Percentiles rank a stretch among this genome's conserved stretches.
Conservation (phyloP, 148 eudicot species). For the Rhododendron williamsianum region DNA sequence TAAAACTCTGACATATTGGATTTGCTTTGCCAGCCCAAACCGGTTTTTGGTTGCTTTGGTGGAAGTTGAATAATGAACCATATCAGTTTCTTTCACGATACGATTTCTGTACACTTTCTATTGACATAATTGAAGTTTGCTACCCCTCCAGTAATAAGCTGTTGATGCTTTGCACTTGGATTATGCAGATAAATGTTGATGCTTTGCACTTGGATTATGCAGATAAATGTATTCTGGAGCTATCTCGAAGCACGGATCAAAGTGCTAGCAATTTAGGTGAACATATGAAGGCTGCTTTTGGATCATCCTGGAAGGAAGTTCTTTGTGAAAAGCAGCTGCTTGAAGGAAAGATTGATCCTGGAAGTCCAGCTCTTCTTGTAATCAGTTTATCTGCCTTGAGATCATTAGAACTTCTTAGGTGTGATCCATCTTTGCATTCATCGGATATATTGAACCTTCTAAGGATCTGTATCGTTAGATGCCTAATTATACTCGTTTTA, state of each 20-base stretch:
- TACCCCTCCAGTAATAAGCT: background rate
- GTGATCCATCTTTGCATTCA: constrained; percentile 11
- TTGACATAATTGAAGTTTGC: background rate
- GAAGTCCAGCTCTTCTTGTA: constrained; percentile 73
- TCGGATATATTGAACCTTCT: background rate
- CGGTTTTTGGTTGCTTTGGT: background rate
- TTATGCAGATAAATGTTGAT: background rate
- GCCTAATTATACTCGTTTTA: background rate
- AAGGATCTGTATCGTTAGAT: background rate
- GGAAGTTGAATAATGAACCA: background rate
- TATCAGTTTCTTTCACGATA: background rate
- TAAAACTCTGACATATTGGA: background rate
- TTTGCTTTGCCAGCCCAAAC: background rate
- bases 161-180: too few species aligned
- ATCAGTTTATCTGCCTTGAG: constrained; percentile 75
- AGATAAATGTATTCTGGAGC: constrained; percentile 57
- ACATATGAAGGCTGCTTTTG: constrained; percentile 64
- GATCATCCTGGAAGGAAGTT: constrained; percentile 63
- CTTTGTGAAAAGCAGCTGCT: constrained; percentile 54
- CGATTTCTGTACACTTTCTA: background rate
- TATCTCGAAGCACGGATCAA: constrained; percentile 40
- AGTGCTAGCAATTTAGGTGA: constrained; percentile 44
- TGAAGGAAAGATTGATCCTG: constrained; percentile 71
- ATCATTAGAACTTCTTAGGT: constrained; percentile 83
- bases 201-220: constrained; percentile 19